Percentiles rank a stretch among this genome's conserved stretches.
Evolutionary conservation across 2,329 filamentous ascomycete species (phyloP).

Genomic region (Apiospora malaysiana): DNA sequence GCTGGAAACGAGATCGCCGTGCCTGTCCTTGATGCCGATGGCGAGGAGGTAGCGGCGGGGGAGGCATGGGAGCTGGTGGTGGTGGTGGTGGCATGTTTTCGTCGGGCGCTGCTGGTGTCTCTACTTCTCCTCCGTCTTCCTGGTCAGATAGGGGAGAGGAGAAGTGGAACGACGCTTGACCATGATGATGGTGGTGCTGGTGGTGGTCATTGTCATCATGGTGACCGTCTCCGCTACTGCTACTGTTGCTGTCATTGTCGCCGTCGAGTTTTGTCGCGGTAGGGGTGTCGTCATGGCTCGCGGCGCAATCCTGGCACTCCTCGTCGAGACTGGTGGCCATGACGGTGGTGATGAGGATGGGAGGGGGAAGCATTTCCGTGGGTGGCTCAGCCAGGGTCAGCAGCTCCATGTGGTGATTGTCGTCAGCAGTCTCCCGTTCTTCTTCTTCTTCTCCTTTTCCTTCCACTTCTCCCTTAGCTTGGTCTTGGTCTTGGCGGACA

Average conservation of each 20-base stretch:
- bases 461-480: not conserved
- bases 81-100: not conserved
- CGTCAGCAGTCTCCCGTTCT: not conserved
- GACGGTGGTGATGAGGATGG: not conserved
- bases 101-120: no score
- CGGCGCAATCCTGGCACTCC: constrained; percentile 27
- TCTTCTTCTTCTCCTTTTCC: not conserved
- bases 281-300: not conserved
- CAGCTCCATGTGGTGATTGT: no score
- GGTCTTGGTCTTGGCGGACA: not conserved
- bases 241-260: not conserved
- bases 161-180: no score
- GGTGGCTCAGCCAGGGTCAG: not conserved
- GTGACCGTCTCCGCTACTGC: no score
- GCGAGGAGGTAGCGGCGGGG: not conserved
- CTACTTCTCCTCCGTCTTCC: not conserved
- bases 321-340: constrained; percentile 24
- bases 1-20: not conserved
- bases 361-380: not conserved
- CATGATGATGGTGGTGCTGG: no score
- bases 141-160: not conserved
- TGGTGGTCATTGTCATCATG: not conserved
- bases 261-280: not conserved
- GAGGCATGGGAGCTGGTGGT: not conserved
- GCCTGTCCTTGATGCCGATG: not conserved